These are phyloP conservation scores for Podospora pseudocomata DNA, from an alignment of 495 filamentous ascomycete genomes.

Conservation along the genomic window DNA sequence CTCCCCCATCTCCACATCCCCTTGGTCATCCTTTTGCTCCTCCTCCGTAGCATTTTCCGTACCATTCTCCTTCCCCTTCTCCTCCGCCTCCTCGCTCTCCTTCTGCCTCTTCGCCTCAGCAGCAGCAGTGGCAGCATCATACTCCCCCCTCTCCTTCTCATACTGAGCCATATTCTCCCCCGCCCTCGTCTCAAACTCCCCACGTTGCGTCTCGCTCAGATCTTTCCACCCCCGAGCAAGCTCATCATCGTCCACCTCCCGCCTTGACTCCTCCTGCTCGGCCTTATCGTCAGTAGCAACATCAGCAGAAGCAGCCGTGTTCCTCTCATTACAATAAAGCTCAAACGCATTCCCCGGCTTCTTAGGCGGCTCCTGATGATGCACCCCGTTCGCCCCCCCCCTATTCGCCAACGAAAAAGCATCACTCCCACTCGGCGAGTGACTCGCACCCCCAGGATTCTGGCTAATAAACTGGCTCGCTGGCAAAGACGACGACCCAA, in stretches of 20 bases:
- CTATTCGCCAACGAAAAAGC: constrained; percentile 37
- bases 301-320: constrained; percentile 19
- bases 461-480: constrained; percentile 44
- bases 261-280: constrained; percentile 20
- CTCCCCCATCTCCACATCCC: constrained; percentile 45
- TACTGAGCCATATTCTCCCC: constrained; percentile 41
- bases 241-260: constrained; percentile 38
- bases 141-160: constrained; percentile 41
- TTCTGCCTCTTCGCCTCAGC: constrained; percentile 20
- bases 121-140: constrained; percentile 25
- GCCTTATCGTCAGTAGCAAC: constrained; percentile 33
- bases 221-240: constrained; percentile 51
- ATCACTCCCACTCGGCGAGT: constrained; percentile 46
- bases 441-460: constrained; percentile 31
- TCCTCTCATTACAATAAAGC: constrained; percentile 47
- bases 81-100: constrained; percentile 24
- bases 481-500: constrained; percentile 16
- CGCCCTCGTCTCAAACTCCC: constrained; percentile 42
- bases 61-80: constrained; percentile 15
- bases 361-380: constrained; percentile 32
- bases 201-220: constrained; percentile 41
- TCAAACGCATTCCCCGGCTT: constrained; percentile 50
- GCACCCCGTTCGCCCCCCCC: constrained; percentile 26
- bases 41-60: constrained; percentile 24
- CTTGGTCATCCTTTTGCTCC: constrained; percentile 27